Conservation (phyloP, 2,329 filamentous ascomycete species). For the Alternaria alternata region DNA sequence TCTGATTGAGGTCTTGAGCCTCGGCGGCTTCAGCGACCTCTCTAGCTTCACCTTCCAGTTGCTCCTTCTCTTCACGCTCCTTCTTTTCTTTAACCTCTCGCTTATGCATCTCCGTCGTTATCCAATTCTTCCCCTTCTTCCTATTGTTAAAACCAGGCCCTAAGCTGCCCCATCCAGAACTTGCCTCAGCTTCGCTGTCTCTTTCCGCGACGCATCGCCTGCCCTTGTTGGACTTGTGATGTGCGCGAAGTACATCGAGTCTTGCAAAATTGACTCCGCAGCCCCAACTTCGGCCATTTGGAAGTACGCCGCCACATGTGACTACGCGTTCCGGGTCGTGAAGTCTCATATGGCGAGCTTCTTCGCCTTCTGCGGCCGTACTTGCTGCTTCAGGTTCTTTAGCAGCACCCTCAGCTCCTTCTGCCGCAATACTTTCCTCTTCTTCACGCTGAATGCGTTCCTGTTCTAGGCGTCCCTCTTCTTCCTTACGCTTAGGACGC, state of each 20-base stretch:
- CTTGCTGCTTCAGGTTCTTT: constrained; percentile 23
- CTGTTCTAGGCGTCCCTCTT: constrained; percentile 34
- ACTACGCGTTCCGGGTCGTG: too few species aligned
- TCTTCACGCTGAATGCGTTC: constrained; percentile 38
- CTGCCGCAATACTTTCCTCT: constrained; percentile 49
- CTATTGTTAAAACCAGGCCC: constrained; percentile 41
- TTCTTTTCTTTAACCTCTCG: constrained; percentile 39
- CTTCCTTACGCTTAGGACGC: constrained; percentile 51
- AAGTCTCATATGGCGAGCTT: too few species aligned
- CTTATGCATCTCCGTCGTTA: constrained; percentile 38
- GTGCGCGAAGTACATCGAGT: too few species aligned
- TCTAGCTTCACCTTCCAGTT: constrained; percentile 34
- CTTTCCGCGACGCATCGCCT: too few species aligned
- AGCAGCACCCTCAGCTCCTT: constrained; percentile 40
- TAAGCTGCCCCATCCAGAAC: constrained; percentile 22
- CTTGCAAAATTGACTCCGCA: too few species aligned
- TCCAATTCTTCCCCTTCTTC: constrained; percentile 28
- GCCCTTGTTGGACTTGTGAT: too few species aligned
- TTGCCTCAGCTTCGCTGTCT: too few species aligned
- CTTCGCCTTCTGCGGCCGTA: constrained; percentile 16
- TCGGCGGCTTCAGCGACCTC: constrained; percentile 37
- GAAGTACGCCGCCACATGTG: too few species aligned
- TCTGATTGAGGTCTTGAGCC: neutral
- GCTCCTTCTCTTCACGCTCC: constrained; percentile 41
- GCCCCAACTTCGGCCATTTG: too few species aligned